Base-by-base conservation (phyloP, 2,329 filamentous ascomycete species). In the Pseudopyrenochaeta lycopersici region DNA sequence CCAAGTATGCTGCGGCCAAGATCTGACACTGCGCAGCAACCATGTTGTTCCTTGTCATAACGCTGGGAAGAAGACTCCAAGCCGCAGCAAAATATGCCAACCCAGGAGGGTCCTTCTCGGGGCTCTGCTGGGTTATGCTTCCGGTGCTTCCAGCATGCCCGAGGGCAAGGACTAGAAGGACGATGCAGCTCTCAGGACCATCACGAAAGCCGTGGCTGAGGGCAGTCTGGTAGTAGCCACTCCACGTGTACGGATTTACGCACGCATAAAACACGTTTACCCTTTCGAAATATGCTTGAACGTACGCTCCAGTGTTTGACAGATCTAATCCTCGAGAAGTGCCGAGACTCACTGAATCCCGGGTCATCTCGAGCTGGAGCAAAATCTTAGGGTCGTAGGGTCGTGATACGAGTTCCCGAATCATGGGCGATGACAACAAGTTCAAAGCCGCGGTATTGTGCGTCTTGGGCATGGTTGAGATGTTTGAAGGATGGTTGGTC, bases 251-350 rank as follows among this genome's bases (percentile, higher is more conserved):
- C 1, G 90, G 90, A 70, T 92, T 93, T 30, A 95, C 90, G 64
- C 90, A 92, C 9, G 91, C 90, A 67, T 94, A 94, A 89, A 91
- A 94, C 2, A 92, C 83, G 61, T 94, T 94, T 54, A 92, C 91
- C 36, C 88, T 83, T 52, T 90, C 87, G 67, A 94, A 95, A 73
- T 91, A 94, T 1, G 90, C 88, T 68, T 90, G 87, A 35, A 91
- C 88, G 71, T 92, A 93, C 3, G 87, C 83, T 41, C 87, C 84
- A 1, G 88, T 90, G 70, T 92, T 91, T 39, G 88, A 89, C 38
- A 93, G 77, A 71, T 92, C 89, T 53, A 92, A 82, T 11, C 87
- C 87, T 41, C 88, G 78, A 14, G 85, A 85, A 1, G 78, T 72
- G 48, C 75, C 77, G 49, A 85, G 73, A 59, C 86, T 84, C 10